These are phyloP conservation scores for Zelonia costaricensis DNA, from an alignment of 208 protist genomes.

Conservation along the genomic window DNA sequence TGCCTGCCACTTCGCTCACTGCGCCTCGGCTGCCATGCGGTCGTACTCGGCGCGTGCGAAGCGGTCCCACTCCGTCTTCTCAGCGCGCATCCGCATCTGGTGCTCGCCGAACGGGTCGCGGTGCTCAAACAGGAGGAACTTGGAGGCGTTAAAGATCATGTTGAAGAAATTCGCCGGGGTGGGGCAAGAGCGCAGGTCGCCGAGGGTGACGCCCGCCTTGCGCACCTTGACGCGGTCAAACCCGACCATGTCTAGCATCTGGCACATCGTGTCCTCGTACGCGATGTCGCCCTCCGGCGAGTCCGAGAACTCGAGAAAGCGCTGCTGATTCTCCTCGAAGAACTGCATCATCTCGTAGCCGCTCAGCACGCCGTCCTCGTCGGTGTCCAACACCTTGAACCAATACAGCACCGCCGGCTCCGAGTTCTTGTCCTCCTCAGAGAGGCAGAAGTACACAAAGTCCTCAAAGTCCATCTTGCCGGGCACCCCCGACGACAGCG, in stretches of 20 bases:
- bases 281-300: slow-evolving; percentile 54
- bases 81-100: slow-evolving; percentile 56
- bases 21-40: slow-evolving; percentile 83
- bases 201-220: slow-evolving; percentile 77
- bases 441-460: slow-evolving; percentile 97
- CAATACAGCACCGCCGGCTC: slow-evolving; percentile 93
- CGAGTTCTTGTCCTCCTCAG: slow-evolving; percentile 96
- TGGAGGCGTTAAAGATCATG: slow-evolving; percentile 94
- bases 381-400: slow-evolving; percentile 93
- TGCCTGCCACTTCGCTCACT: slow-evolving; percentile 22
- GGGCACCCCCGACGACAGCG: slow-evolving; percentile 49
- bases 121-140: slow-evolving; percentile 95
- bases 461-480: slow-evolving; percentile 92
- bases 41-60: slow-evolving; percentile 94
- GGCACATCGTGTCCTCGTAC: slow-evolving; percentile 93
- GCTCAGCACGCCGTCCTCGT: slow-evolving; percentile 94
- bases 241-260: slow-evolving; percentile 95
- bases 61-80: slow-evolving; percentile 94
- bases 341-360: slow-evolving; percentile 94
- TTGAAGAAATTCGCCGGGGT: slow-evolving; percentile 94
- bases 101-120: slow-evolving; percentile 89
- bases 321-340: slow-evolving; percentile 92
- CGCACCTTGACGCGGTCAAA: slow-evolving; percentile 45
- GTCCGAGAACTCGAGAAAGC: slow-evolving; percentile 79
- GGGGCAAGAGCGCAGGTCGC: slow-evolving; percentile 89